A percentile compares a stretch with the other conserved stretches of the same genome.
phyloP scores from a whole-genome alignment of 805 yeast genomes.

The Debaryomyces tyrocola region DNA sequence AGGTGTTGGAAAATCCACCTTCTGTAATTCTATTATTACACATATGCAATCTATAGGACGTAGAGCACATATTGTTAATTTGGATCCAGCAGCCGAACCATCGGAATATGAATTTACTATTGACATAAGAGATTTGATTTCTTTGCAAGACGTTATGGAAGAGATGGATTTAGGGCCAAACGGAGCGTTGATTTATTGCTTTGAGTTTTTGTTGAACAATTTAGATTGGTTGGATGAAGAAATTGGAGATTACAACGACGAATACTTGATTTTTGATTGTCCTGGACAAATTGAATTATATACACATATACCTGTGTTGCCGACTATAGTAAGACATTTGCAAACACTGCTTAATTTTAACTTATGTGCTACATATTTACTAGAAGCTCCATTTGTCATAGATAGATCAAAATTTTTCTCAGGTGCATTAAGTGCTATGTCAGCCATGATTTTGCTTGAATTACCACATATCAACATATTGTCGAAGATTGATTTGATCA shows the following conservation, averaged over 20 bases:
- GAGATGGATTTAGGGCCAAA: conserved; percentile 75
- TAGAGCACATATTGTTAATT: conserved; percentile 88
- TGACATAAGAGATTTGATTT: conserved; percentile 87
- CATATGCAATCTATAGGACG: conserved; percentile 91
- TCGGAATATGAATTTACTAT: conserved; percentile 87
- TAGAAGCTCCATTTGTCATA: conserved; percentile 92
- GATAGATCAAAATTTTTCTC: conserved; percentile 91
- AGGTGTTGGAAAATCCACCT: conserved; percentile 93
- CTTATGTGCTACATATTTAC: conserved; percentile 85
- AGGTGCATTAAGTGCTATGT: conserved; percentile 96
- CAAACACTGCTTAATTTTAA: conserved; percentile 78
- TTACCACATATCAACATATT: conserved; percentile 91
- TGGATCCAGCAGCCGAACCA: conserved; percentile 97
- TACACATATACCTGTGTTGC: conserved; percentile 91
- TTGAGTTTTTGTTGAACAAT: conserved; percentile 80
- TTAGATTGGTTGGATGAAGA: conserved; percentile 97
- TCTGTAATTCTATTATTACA: conserved; percentile 82
- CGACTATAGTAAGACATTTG: conserved; percentile 83
- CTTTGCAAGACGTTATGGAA: conserved; percentile 92
- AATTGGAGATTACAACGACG: conserved; percentile 94
- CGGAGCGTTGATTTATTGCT: conserved; percentile 88
- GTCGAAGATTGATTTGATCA: conserved; percentile 83
- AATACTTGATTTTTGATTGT: conserved; percentile 90
- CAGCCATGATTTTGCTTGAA: conserved; percentile 94
- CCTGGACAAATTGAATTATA: conserved; percentile 97